Evolutionary conservation across 108 stramenopile species (phyloP).

Genomic region (Conticribra weissflogii): DNA sequence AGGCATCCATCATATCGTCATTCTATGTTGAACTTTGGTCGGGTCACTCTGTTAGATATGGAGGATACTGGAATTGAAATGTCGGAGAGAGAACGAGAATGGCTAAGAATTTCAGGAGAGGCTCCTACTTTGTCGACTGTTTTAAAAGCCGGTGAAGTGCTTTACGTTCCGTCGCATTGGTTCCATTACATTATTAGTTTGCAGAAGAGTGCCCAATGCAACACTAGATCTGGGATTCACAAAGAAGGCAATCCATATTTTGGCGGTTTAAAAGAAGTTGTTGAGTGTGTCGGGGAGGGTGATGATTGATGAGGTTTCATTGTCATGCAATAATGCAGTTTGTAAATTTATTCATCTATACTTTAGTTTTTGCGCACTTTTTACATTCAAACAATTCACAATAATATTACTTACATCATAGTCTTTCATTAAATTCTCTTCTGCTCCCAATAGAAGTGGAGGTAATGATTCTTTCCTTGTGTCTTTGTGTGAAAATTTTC

Average conservation of each 20-base stretch:
- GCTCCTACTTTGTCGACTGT: slow-evolving; percentile 83
- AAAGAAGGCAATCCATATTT: slow-evolving; percentile 59
- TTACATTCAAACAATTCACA: no score
- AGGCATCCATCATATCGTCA: slow-evolving; percentile 80
- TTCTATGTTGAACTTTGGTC: slow-evolving; percentile 83
- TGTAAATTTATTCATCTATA: no score
- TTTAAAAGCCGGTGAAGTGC: slow-evolving; percentile 87
- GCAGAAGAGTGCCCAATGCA: slow-evolving; percentile 93
- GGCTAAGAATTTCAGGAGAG: slow-evolving; percentile 57
- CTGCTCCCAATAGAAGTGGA: no score
- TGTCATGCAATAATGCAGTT: not conserved
- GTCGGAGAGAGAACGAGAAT: slow-evolving; percentile 65
- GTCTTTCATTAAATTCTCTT: no score
- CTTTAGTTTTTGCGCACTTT: no score
- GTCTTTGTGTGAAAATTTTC: no score
- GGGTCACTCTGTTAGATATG: slow-evolving; percentile 59
- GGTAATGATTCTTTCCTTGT: no score
- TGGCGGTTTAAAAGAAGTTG: slow-evolving; percentile 60
- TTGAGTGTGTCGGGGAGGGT: slow-evolving; percentile 28
- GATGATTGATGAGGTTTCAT: slow-evolving; percentile 5
- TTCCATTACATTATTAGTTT: slow-evolving; percentile 91
- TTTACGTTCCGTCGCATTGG: slow-evolving; percentile 94
- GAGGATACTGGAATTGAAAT: slow-evolving; percentile 44
- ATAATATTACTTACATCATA: no score
- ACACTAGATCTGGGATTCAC: slow-evolving; percentile 80